These are phyloP conservation scores for Trichoderma gamsii DNA, from an alignment of 495 filamentous ascomycete species.

Conservation along the genomic window DNA sequence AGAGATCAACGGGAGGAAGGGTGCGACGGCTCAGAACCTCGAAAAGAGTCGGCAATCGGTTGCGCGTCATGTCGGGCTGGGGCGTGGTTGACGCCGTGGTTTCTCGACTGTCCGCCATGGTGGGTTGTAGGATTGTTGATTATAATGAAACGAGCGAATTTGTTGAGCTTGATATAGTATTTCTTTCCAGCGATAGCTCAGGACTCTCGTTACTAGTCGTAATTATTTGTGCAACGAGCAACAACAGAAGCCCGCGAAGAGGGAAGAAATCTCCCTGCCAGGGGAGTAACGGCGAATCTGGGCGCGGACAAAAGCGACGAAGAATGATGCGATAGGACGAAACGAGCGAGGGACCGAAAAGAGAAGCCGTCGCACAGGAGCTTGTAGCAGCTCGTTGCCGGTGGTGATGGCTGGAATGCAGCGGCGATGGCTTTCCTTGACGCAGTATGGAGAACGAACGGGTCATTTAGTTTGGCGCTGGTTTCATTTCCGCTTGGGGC, in stretches of 20 bases:
- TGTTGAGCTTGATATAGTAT: neutral
- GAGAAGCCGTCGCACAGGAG: slow-evolving; percentile 4
- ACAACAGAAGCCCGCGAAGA: slow-evolving; percentile 8
- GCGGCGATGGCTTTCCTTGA: neutral
- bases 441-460: slow-evolving; percentile 7
- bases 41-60: slow-evolving; percentile 86
- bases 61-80: slow-evolving; percentile 52
- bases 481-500: slow-evolving; percentile 7
- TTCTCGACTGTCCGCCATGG: slow-evolving; percentile 33
- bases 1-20: slow-evolving; percentile 87
- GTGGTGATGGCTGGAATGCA: slow-evolving; percentile 15
- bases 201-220: neutral
- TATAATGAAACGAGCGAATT: neutral
- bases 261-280: slow-evolving; percentile 3
- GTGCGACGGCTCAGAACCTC: slow-evolving; percentile 91
- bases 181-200: neutral
- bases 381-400: slow-evolving; percentile 12
- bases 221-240: slow-evolving; percentile 8
- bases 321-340: neutral
- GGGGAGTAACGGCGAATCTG: neutral
- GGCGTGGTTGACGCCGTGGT: slow-evolving; percentile 30
- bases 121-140: neutral
- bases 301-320: neutral
- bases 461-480: slow-evolving; percentile 9
- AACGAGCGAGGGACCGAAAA: slow-evolving; percentile 15